Evolutionary conservation across 345 rosid genomes (phyloP).

Genomic region (Brassica rapa): DNA sequence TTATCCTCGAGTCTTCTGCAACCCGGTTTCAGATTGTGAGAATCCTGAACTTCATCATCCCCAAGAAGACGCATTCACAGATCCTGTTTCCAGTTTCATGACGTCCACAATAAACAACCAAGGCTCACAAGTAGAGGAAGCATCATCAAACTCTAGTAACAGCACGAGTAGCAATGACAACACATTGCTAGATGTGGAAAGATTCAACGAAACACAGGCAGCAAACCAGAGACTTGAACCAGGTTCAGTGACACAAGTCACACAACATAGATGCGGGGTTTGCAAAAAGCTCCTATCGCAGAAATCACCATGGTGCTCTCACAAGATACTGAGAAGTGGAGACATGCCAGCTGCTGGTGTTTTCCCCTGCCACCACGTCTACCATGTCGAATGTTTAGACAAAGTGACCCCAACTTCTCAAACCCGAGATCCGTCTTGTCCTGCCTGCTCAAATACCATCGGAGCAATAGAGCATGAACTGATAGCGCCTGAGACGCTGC

Average conservation of each 20-base stretch:
- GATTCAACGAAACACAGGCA: slow-evolving; percentile 57
- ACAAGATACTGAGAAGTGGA: slow-evolving; percentile 64
- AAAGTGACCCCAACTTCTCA: slow-evolving; percentile 67
- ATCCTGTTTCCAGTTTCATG: slow-evolving; percentile 40
- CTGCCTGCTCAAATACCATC: slow-evolving; percentile 57
- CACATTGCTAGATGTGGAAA: slow-evolving; percentile 67
- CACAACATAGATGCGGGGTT: slow-evolving; percentile 62
- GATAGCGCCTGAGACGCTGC: slow-evolving; percentile 63
- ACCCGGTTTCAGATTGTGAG: slow-evolving; percentile 77
- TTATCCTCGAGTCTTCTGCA: slow-evolving; percentile 68
- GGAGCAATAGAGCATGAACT: slow-evolving; percentile 49
- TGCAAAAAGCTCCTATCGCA: slow-evolving; percentile 70
- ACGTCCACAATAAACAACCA: slow-evolving; percentile 52
- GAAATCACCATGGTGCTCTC: slow-evolving; percentile 86
- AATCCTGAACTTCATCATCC: slow-evolving; percentile 47
- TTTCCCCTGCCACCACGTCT: slow-evolving; percentile 80
- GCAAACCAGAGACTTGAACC: slow-evolving; percentile 45
- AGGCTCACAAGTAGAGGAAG: slow-evolving; percentile 45
- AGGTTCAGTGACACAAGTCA: slow-evolving; percentile 24
- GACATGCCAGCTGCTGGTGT: slow-evolving; percentile 84
- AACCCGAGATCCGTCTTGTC: slow-evolving; percentile 79
- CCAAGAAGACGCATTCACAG: slow-evolving; percentile 16
- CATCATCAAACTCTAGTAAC: slow-evolving; percentile 57
- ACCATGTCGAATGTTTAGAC: slow-evolving; percentile 92
- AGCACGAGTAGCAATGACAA: slow-evolving; percentile 75